Base-by-base conservation (phyloP, 2,329 filamentous ascomycete genomes). In the Myotisia sp. region DNA sequence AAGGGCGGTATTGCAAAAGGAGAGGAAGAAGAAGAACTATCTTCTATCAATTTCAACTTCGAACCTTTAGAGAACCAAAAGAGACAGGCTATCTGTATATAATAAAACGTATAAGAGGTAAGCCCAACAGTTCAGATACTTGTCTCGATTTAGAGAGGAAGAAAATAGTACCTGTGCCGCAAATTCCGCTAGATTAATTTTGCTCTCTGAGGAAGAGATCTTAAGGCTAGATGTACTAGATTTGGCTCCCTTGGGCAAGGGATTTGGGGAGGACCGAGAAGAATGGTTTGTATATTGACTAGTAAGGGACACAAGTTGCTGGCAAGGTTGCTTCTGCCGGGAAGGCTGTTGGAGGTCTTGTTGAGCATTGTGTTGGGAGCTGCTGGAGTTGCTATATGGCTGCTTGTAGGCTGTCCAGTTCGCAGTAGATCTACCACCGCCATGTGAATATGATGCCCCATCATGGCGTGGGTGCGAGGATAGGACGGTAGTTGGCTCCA, bases 11-110 rank as follows among this genome's bases (percentile, higher is more conserved):
- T n/a, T 29, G 71, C 52, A 22, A 63, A 43, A 24, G 52, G 43
- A 46, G 49, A 43, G 42, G 61, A 52, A 6, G 56, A 55, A 23
- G 58, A 56, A 4, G 72, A 60, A 6, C 27, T 14, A 10, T 75
- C 71, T 52, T 86, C 79, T 23, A 86, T 82, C 37, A 73, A 69
- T 45, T 79, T 72, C 10, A 95, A 63, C 14, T 79, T 79, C n/a
- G 79, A 70, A 27, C 81, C 79, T 10, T 79, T 80, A 58, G 95
- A 86, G 53, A 95, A 95, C 87, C 90, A 95, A 62, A 95, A 94
- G 9, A 98, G 68, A 52, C 87, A 94, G 8, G 87, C 92, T 58
- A 95, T 82, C 82, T 93, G 49, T 2, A 38, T 28, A n/a, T n/a
- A n/a, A n/a, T n/a, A n/a, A n/a, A n/a, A n/a, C n/a, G n/a, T n/a